Evolutionary conservation across 192 early-diverging fungal species (phyloP).

Genomic region (Coemansia sp.): DNA sequence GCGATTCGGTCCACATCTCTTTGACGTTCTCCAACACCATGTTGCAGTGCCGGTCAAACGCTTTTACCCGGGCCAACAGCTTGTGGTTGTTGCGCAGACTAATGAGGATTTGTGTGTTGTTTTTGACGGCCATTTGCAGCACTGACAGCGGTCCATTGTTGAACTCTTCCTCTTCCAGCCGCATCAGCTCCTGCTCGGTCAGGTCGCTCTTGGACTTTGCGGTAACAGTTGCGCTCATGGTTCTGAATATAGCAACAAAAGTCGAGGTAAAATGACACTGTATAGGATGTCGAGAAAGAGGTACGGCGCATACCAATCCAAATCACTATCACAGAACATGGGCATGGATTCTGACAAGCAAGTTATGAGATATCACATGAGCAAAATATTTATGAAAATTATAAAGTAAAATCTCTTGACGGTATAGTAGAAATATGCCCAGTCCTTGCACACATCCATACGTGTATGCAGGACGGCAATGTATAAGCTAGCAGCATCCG

Average conservation of each 20-base stretch:
- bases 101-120: conserved; percentile 95
- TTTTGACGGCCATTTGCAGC: conserved; percentile 88
- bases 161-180: conserved; percentile 93
- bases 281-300: too few species aligned
- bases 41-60: conserved; percentile 99
- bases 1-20: conserved; percentile 98
- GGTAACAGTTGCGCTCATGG: conserved; percentile 48
- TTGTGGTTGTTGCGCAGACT: conserved; percentile 98
- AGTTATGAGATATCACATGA: not conserved
- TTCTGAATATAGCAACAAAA: not conserved
- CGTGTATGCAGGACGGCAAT: not conserved
- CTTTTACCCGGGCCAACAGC: conserved; percentile 95
- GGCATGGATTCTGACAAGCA: not conserved
- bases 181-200: conserved; percentile 76
- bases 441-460: not conserved
- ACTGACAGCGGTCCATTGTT: conserved; percentile 96
- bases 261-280: not conserved
- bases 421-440: not conserved
- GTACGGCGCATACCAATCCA: too few species aligned
- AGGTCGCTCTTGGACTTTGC: conserved; percentile 53
- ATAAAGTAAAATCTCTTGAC: not conserved
- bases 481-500: conserved; percentile 31
- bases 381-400: not conserved
- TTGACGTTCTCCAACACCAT: conserved; percentile 99
- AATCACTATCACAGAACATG: too few species aligned